Conservation (phyloP, 306 rosid species). For the Malus asiatica region DNA sequence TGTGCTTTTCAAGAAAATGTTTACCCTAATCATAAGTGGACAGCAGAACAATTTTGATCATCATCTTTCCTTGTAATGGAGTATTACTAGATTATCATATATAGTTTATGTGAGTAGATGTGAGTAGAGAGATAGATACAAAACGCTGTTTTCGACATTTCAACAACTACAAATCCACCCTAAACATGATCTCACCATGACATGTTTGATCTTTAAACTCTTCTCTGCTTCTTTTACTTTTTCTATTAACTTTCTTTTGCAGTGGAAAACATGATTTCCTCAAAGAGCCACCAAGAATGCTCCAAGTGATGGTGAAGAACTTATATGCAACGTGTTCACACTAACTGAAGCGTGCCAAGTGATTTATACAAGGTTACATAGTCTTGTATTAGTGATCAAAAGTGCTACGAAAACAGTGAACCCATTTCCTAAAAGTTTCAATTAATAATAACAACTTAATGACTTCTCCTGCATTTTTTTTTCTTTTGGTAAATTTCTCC, state of each 20-base stretch:
- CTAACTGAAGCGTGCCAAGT: rapidly evolving
- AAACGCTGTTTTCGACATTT: neutral
- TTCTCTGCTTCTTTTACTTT: neutral
- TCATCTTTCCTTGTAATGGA: neutral
- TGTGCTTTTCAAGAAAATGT: neutral
- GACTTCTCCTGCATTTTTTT: neutral
- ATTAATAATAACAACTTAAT: neutral
- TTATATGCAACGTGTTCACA: too few species aligned
- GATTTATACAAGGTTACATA: too few species aligned
- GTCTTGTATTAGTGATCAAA: too few species aligned
- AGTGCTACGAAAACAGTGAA: neutral
- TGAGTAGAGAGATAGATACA: too few species aligned
- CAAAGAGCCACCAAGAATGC: neutral
- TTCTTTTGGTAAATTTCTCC: neutral
- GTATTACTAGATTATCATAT: too few species aligned
- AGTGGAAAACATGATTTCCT: neutral
- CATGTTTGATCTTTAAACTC: neutral
- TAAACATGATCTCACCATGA: neutral
- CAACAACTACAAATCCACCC: neutral
- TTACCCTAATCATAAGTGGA: neutral
- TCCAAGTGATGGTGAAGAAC: neutral
- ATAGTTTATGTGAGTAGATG: too few species aligned
- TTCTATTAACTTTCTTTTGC: neutral
- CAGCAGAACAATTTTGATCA: neutral
- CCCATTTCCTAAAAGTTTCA: neutral